Conservation (phyloP, 2,329 filamentous ascomycete species). For the Cercospora beticola region DNA sequence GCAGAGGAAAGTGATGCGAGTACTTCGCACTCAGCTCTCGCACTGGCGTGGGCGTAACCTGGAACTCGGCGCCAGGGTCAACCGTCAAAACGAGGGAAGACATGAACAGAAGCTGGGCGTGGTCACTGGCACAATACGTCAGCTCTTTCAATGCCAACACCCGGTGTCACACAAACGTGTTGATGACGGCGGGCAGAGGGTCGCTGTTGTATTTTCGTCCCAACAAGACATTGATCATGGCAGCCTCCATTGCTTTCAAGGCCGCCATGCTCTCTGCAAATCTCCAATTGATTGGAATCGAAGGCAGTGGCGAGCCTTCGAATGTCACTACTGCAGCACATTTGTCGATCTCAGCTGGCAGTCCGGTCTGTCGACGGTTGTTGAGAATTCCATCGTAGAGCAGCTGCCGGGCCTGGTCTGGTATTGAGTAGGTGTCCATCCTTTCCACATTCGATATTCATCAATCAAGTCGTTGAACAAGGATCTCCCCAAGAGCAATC, state of each 20-base stretch:
- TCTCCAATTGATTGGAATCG: conserved; percentile 57
- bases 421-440: not conserved
- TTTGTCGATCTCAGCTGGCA: conserved; percentile 36
- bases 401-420: not conserved
- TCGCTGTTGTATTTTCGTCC: conserved; percentile 19
- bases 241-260: conserved; percentile 38
- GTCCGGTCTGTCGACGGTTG: conserved; percentile 38
- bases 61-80: not conserved
- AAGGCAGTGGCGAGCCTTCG: conserved; percentile 20
- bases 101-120: not conserved
- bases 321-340: not conserved
- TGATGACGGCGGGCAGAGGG: not conserved
- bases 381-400: not conserved
- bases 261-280: conserved; percentile 51
- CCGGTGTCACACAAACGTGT: not conserved
- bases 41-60: not conserved
- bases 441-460: not conserved
- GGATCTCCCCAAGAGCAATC: not conserved
- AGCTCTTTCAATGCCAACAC: not conserved
- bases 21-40: not conserved
- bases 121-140: not conserved
- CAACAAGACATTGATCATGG: conserved; percentile 23
- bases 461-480: not conserved
- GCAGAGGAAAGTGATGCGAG: not conserved
- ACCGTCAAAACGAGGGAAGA: not conserved